phyloP scores from a whole-genome alignment of 805 yeast species.

The Saturnispora dispora region DNA sequence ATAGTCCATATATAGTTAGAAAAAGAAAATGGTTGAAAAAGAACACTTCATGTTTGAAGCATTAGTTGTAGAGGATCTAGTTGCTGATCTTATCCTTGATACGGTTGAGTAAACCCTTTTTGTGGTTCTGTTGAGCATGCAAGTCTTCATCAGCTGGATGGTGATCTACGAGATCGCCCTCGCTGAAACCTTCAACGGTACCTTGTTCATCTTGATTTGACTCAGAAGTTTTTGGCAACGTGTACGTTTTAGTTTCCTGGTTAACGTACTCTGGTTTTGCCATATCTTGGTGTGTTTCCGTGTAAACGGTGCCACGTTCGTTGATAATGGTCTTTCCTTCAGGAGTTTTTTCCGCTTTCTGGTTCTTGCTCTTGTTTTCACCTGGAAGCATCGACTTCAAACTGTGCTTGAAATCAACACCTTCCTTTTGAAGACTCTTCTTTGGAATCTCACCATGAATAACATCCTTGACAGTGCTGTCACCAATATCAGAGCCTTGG shows the following conservation, averaged over 20 bases:
- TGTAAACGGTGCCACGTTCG: conserved; percentile 6
- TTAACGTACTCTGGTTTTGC: not conserved
- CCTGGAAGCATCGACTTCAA: not conserved
- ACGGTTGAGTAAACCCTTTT: not conserved
- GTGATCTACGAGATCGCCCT: not conserved
- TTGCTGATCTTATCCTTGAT: not conserved
- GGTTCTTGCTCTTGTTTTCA: not conserved
- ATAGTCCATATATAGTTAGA: not conserved
- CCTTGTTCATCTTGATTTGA: not conserved
- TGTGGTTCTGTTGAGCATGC: not conserved
- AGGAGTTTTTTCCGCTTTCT: not conserved
- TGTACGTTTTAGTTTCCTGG: not conserved
- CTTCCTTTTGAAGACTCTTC: not conserved
- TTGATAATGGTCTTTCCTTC: not conserved
- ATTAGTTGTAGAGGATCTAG: not conserved
- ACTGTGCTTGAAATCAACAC: not conserved
- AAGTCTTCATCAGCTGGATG: not conserved
- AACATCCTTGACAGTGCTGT: not conserved
- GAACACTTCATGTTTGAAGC: not conserved
- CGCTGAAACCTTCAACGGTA: not conserved
- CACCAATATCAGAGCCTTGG: not conserved
- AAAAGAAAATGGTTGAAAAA: not conserved
- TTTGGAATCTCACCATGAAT: not conserved
- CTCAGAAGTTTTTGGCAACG: not conserved
- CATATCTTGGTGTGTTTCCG: conserved; percentile 5